Evolutionary conservation across 345 rosid species (phyloP).

Genomic region (Toxicodendron radicans): DNA sequence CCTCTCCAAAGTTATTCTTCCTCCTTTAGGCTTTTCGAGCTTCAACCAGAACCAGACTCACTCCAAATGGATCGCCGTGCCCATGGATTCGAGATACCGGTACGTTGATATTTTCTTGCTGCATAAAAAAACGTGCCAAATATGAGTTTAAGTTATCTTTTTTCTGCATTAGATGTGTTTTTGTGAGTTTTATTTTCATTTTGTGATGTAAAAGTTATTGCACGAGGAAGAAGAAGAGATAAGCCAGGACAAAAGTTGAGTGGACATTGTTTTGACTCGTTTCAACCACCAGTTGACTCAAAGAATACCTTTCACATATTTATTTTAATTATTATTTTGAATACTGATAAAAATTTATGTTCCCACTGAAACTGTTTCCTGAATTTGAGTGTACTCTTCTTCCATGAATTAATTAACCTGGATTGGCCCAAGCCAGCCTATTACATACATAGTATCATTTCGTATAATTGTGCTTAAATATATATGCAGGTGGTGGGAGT

Average conservation of each 20-base stretch:
- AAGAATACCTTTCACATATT: neutral
- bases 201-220: too few species aligned
- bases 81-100: conserved; percentile 92
- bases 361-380: too few species aligned
- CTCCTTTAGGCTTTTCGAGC: conserved; percentile 80
- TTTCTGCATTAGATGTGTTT: neutral
- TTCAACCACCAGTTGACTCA: neutral
- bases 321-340: too few species aligned
- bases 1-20: conserved; percentile 81
- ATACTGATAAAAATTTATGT: too few species aligned
- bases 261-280: neutral
- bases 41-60: conserved; percentile 42
- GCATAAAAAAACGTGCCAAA: neutral
- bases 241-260: neutral
- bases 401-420: too few species aligned
- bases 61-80: conserved; percentile 64
- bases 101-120: conserved; percentile 10
- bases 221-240: neutral
- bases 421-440: too few species aligned
- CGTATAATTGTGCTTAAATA: neutral
- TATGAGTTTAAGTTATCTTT: too few species aligned
- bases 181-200: neutral
- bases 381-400: too few species aligned
- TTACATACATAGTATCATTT: too few species aligned
- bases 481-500: conserved; percentile 76